Percentiles rank a stretch among this genome's conserved stretches.
These are phyloP conservation scores for Stephanodiscus minutulus DNA, from an alignment of 108 stramenopile genomes.

Conservation along the genomic window DNA sequence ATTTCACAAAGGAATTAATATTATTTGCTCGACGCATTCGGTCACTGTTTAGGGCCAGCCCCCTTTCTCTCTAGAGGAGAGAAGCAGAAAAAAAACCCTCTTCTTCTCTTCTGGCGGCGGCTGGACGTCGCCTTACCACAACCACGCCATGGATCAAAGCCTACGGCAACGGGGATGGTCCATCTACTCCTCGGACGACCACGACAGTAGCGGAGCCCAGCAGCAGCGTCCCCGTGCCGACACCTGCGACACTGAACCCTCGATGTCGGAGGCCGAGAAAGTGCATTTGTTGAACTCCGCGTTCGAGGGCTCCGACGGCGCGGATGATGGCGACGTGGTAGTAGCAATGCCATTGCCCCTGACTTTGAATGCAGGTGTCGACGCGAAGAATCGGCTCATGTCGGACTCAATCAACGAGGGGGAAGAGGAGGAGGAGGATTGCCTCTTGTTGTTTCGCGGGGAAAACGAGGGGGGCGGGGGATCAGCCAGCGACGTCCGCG, in stretches of 20 bases:
- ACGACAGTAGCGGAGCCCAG: constrained; percentile 19
- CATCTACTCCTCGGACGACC: constrained; percentile 39
- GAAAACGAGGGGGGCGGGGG: constrained; percentile 6
- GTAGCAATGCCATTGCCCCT: constrained; percentile 5
- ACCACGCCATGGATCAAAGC: constrained; percentile 31
- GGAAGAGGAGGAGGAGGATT: constrained; percentile 18
- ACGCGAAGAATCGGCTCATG: background rate
- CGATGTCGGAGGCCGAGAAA: constrained; percentile 44
- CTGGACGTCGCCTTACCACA: too few relatives aligned
- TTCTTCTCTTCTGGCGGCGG: too few relatives aligned
- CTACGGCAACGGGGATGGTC: constrained; percentile 47
- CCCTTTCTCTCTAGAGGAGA: too few relatives aligned
- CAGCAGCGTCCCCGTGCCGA: constrained; percentile 14
- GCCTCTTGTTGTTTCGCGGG: background rate
- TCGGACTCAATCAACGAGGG: constrained; percentile 16
- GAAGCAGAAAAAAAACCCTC: too few relatives aligned
- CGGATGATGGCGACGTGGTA: constrained; percentile 7
- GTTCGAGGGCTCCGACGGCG: constrained; percentile 24
- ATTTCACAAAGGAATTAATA: too few relatives aligned
- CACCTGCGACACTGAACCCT: constrained; percentile 35
- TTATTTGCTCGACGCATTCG: too few relatives aligned
- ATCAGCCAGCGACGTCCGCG: background rate
- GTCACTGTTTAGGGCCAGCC: too few relatives aligned
- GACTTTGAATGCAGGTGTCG: constrained; percentile 3
- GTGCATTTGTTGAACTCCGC: constrained; percentile 31